Evolutionary conservation across 2,329 filamentous ascomycete species (phyloP), one percentile per base, ranked within the genome.

Genomic region (Talaromyces sp.): DNA sequence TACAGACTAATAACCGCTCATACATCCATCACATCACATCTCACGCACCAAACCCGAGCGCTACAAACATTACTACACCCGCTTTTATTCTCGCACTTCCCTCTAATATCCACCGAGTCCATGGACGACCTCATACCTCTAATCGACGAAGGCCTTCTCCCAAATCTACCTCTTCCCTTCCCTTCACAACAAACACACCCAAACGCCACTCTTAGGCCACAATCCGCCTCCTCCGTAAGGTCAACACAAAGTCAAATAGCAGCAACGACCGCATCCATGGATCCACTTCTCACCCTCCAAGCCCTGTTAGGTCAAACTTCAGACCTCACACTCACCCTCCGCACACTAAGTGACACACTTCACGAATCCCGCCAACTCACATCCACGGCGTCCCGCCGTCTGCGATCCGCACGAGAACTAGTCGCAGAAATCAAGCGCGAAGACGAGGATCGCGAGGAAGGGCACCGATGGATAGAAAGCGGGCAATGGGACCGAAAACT

Each of bases 351-450:
- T 6, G 95, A 99, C 74, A 93, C 91, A 3, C 82, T 99, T 37
- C 93, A 98, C 76, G 96, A 98, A 88, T 92, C 90, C 35, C 88
- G 92, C 12, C 93, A 98, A 76, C 90, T 91, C 1, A 95, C 91
- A 0, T 89, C 87, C 2, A 89, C 89, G 9, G 95, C 93, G 1
- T 88, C 89, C 2, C 83, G 95, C 61, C 85, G 92, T 50, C 80
- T 99, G 58, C 88, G 89, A 68, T 90, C 87, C 39, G 92, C 91
- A 6, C 90, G 89, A 69, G 93, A 96, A 73, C 86, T 96, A 65
- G 88, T 98, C 1, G 86, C 88, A 1, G 93, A 97, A 69, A 88
- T 97, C 80, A 85, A 88, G 66, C 85, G 86, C 63, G 95, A 98
- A 70, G 88, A 91, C 64, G 92, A 96, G 69, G 82, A 88, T 35